Evolutionary conservation across 352 stramenopile genomes (phyloP).

Genomic region (Aphanomyces astaci): DNA sequence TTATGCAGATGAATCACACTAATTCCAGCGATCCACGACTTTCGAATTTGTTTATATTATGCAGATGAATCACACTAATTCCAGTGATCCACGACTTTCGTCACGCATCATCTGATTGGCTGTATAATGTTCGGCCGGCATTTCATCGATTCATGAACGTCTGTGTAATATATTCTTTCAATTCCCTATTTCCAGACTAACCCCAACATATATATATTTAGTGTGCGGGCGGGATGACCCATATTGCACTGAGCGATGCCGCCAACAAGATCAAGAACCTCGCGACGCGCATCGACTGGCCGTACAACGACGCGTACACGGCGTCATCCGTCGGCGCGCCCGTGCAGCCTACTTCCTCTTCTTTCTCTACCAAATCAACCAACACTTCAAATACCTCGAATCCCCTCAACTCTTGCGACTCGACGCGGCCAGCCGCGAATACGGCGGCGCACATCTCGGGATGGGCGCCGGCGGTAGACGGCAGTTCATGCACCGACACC

Average conservation of each 20-base stretch:
- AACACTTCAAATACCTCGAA: constrained; percentile 18
- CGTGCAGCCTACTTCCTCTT: too few species aligned
- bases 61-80: too few species aligned
- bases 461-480: constrained; percentile 54
- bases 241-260: constrained; percentile 68
- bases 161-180: too few species aligned
- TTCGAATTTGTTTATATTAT: too few species aligned
- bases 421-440: constrained; percentile 39
- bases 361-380: background rate
- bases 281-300: constrained; percentile 59
- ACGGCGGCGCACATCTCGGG: constrained; percentile 60
- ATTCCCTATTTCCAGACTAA: too few species aligned
- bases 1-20: too few species aligned
- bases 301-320: constrained; percentile 41
- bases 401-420: constrained; percentile 28
- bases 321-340: background rate
- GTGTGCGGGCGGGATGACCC: constrained; percentile 76
- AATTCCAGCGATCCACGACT: too few species aligned
- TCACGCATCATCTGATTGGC: too few species aligned
- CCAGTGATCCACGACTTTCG: too few species aligned
- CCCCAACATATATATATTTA: too few species aligned
- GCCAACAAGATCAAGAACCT: constrained; percentile 53
- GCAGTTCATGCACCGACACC: constrained; percentile 42
- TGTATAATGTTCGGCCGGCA: too few species aligned
- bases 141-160: too few species aligned